Conservation (phyloP, 73 alveolate genomes). For the Symbiodinium pilosum region DNA sequence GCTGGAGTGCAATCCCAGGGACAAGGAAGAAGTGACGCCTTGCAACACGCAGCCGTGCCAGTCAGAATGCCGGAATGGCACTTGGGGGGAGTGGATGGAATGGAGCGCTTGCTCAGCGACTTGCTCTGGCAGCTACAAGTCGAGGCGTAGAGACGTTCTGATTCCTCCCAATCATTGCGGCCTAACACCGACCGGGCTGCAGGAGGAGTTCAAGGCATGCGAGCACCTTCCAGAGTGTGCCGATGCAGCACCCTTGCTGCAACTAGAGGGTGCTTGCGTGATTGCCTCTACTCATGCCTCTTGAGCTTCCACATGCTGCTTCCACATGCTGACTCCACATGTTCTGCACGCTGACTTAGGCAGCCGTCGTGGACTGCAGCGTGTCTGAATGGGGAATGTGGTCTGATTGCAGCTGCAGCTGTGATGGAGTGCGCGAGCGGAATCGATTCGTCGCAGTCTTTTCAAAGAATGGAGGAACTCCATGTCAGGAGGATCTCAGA, state of each 20-base stretch:
- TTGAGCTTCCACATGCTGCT: no score
- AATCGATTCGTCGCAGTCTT: neutral
- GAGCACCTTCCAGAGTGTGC: constrained; percentile 3
- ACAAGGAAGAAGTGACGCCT: neutral
- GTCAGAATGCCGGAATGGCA: neutral
- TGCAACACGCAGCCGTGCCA: constrained; percentile 10
- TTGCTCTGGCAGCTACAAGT: neutral
- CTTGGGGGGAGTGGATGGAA: neutral
- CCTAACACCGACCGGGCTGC: constrained; percentile 23
- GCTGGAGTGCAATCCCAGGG: neutral
- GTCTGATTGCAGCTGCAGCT: constrained; percentile 32
- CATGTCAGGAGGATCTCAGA: constrained; percentile 10
- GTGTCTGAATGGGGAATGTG: constrained; percentile 8
- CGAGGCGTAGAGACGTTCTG: neutral
- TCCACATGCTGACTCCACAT: no score
- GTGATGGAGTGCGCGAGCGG: constrained; percentile 29
- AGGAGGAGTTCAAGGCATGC: constrained; percentile 16
- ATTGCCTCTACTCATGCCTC: no score
- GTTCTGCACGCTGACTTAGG: neutral
- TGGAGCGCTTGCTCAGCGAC: constrained; percentile 25
- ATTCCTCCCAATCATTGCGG: constrained; percentile 29
- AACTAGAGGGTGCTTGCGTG: neutral
- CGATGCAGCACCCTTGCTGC: neutral
- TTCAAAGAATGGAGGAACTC: neutral
- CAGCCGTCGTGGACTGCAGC: neutral